These are phyloP conservation scores for Flagelloscypha sp. DNA, from an alignment of 768 basidiomycete genomes.

Conservation along the genomic window DNA sequence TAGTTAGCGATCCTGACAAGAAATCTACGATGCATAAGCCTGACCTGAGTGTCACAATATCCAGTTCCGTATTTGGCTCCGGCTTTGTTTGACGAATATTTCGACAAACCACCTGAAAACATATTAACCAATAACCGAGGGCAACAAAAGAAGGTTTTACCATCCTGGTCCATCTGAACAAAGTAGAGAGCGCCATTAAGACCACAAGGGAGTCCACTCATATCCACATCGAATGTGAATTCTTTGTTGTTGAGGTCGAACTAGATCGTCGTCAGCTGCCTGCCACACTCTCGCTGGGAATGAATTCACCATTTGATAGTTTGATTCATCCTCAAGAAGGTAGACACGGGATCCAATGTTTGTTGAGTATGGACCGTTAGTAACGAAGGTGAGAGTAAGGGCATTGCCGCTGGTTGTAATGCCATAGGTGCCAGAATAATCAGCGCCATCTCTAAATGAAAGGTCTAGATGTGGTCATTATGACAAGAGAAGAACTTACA, in stretches of 20 bases:
- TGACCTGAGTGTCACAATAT: slow-evolving; percentile 39
- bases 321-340: slow-evolving; percentile 24
- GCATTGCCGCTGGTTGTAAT: slow-evolving; percentile 29
- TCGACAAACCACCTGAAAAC: slow-evolving; percentile 26
- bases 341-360: slow-evolving; percentile 13
- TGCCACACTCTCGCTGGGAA: too few species aligned
- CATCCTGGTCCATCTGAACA: slow-evolving; percentile 32
- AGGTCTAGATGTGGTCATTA: too few species aligned
- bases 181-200: slow-evolving; percentile 38
- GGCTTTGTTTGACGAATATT: slow-evolving; percentile 30
- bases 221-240: slow-evolving; percentile 37
- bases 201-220: slow-evolving; percentile 32
- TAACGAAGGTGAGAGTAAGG: slow-evolving; percentile 31
- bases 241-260: slow-evolving; percentile 26
- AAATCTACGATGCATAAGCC: too few species aligned
- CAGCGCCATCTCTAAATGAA: slow-evolving; percentile 27
- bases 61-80: slow-evolving; percentile 35
- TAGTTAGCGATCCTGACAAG: too few species aligned
- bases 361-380: slow-evolving; percentile 11
- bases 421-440: slow-evolving; percentile 29
- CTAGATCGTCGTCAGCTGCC: too few species aligned
- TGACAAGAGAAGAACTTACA: too few species aligned
- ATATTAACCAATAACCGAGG: too few species aligned
- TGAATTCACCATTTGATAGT: slow-evolving; percentile 17
- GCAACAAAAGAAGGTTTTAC: too few species aligned